Evolutionary conservation across 2,329 filamentous ascomycete genomes (phyloP), one percentile per base, ranked within the genome.

Genomic region (Seiridium unicorne): DNA sequence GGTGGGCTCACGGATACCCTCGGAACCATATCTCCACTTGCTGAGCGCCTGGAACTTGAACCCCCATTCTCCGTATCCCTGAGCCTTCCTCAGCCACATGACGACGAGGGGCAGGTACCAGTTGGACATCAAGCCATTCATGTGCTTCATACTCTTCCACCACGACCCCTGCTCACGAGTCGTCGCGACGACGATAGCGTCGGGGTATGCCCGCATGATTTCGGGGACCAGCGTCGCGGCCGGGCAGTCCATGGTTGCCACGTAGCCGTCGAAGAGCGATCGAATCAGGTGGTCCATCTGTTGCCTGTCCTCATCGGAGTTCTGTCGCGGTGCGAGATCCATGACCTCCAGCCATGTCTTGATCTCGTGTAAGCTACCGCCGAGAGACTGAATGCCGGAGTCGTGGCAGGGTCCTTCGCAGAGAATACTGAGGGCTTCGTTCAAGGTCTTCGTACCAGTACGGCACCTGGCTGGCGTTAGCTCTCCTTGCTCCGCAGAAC

Each of bases 131-230:
- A 73, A 69, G 58, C 62, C 67, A 62, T 72, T 73, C 54, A 73
- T 55, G 58, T 70, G 62, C 54, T 63, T 64, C 72, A 74, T 73
- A 61, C 69, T 76, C 61, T 66, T 68, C 73, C 73, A 76, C 76
- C 76, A 78, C 3, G 71, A 70, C 42, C 66, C 65, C 48, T 73
- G 67, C 60, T 76, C 72, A 55, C 77, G 70, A 1, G 73, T 76
- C 11, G 78, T 80, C 62, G 73, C 76, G 57, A 84, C 76, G 36
- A 83, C 79, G 57, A 77, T 74, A 18, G 81, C 80, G 44, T 82
- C 74, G 0, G 81, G 81, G 63, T 81, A 83, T 40, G 82, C 67
- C 44, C 77, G 73, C 67, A 83, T 69, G 57, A 83, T 72, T 62
- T 83, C 79, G 46, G 77, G 75, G 26, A 71, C 75, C 13, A 83